These are phyloP conservation scores for Coemansia sp. DNA, from an alignment of 192 early-diverging fungal species.

Conservation along the genomic window DNA sequence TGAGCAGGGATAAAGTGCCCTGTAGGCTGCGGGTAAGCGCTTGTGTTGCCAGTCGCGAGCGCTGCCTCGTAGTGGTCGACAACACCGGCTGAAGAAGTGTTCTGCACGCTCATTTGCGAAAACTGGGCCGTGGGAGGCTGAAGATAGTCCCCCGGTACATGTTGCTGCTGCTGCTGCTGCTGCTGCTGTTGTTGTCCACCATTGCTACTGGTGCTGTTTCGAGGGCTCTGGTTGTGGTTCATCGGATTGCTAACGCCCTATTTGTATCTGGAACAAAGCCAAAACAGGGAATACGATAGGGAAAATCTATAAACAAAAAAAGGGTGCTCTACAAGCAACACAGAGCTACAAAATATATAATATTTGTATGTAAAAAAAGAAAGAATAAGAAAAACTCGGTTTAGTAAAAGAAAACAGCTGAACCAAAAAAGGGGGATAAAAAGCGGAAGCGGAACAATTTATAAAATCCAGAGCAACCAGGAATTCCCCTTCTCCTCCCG, in stretches of 20 bases:
- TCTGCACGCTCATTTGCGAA: constrained; percentile 24
- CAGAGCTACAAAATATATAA: background rate
- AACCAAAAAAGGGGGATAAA: background rate
- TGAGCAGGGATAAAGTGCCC: constrained; percentile 3
- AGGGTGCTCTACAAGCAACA: background rate
- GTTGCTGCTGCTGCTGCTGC: constrained; percentile 10
- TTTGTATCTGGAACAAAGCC: background rate
- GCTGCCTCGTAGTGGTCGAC: constrained; percentile 6
- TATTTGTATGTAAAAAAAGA: background rate
- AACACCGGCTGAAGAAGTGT: background rate
- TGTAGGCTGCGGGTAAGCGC: constrained; percentile 43
- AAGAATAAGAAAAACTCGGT: constrained; percentile 1
- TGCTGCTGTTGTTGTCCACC: constrained; percentile 18
- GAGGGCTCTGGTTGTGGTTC: background rate
- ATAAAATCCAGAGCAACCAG: background rate
- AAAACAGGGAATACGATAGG: background rate
- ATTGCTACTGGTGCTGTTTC: background rate
- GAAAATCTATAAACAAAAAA: background rate
- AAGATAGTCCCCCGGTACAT: constrained; percentile 7
- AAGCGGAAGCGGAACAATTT: constrained; percentile 3
- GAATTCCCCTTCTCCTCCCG: background rate
- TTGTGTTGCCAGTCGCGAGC: constrained; percentile 2
- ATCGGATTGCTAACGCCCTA: background rate
- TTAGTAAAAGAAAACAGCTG: background rate
- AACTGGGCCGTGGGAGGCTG: constrained; percentile 28